phyloP scores from a whole-genome alignment of 345 rosid genomes.

The Aquilaria sinensis region DNA sequence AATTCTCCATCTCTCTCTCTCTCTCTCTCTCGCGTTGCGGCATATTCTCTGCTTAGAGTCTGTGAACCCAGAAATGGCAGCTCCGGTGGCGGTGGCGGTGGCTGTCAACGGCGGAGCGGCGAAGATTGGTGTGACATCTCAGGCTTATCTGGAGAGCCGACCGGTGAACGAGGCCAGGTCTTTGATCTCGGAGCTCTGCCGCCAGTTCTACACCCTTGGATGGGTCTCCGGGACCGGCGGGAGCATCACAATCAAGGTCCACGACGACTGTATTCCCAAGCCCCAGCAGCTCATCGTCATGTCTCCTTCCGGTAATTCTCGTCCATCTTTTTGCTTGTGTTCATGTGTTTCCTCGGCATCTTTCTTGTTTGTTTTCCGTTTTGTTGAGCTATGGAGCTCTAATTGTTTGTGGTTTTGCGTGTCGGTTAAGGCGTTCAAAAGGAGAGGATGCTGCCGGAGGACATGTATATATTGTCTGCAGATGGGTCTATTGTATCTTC shows the following conservation, averaged over 20 bases:
- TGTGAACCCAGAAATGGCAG: slow-evolving; percentile 15
- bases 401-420: not conserved
- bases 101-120: slow-evolving; percentile 24
- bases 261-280: slow-evolving; percentile 69
- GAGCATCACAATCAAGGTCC: slow-evolving; percentile 80
- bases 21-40: not conserved
- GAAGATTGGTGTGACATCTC: slow-evolving; percentile 34
- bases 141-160: slow-evolving; percentile 63
- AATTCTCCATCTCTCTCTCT: slow-evolving; percentile 6
- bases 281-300: slow-evolving; percentile 72
- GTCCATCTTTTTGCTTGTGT: not conserved
- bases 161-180: slow-evolving; percentile 56
- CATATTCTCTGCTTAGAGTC: not conserved
- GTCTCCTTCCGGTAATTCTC: slow-evolving; percentile 85
- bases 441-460: slow-evolving; percentile 96
- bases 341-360: not conserved
- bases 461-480: slow-evolving; percentile 76
- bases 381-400: slow-evolving; percentile 2
- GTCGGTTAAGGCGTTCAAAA: slow-evolving; percentile 74
- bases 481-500: slow-evolving; percentile 53
- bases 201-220: slow-evolving; percentile 83
- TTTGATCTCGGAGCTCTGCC: slow-evolving; percentile 71
- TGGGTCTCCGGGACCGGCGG: slow-evolving; percentile 98
- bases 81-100: slow-evolving; percentile 12
- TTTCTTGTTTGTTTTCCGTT: slow-evolving; percentile 4